Conservation (phyloP, 805 yeast genomes). For the Grigorovia yakushimaensis region DNA sequence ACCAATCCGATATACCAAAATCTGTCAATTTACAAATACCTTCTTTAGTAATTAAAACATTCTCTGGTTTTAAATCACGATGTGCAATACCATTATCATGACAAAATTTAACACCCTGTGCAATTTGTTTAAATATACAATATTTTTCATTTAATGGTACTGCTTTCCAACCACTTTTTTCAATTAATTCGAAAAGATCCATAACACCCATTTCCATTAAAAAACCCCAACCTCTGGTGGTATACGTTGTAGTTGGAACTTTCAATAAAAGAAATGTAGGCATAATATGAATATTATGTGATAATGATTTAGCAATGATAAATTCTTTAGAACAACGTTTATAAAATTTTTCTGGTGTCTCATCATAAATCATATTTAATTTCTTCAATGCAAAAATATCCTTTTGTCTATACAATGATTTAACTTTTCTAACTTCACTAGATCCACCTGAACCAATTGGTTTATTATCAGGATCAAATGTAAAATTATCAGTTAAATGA, state of each 20-base stretch:
- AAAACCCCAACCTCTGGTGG: constrained; percentile 71
- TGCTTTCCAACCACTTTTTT: constrained; percentile 52
- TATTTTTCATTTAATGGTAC: constrained; percentile 42
- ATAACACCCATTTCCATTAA: constrained; percentile 58
- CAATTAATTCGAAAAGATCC: constrained; percentile 50
- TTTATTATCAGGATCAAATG: constrained; percentile 34
- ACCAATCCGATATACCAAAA: constrained; percentile 67
- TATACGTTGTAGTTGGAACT: constrained; percentile 44
- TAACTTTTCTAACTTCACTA: constrained; percentile 49
- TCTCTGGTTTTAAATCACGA: constrained; percentile 69
- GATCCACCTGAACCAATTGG: constrained; percentile 69
- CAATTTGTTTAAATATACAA: constrained; percentile 62
- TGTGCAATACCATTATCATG: constrained; percentile 65
- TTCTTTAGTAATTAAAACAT: constrained; percentile 46
- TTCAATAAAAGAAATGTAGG: constrained; percentile 45
- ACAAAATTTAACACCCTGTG: constrained; percentile 49
- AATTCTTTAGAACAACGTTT: constrained; percentile 55
- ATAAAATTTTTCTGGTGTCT: constrained; percentile 57
- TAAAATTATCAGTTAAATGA: constrained; percentile 48
- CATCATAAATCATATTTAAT: constrained; percentile 50
- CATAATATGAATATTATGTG: constrained; percentile 52
- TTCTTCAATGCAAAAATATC: constrained; percentile 58
- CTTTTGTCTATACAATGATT: constrained; percentile 29
- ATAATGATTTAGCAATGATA: constrained; percentile 45
- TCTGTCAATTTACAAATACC: constrained; percentile 65